These are phyloP conservation scores for Leptosphaerulina australis DNA, from an alignment of 2,329 filamentous ascomycete genomes.

Conservation along the genomic window DNA sequence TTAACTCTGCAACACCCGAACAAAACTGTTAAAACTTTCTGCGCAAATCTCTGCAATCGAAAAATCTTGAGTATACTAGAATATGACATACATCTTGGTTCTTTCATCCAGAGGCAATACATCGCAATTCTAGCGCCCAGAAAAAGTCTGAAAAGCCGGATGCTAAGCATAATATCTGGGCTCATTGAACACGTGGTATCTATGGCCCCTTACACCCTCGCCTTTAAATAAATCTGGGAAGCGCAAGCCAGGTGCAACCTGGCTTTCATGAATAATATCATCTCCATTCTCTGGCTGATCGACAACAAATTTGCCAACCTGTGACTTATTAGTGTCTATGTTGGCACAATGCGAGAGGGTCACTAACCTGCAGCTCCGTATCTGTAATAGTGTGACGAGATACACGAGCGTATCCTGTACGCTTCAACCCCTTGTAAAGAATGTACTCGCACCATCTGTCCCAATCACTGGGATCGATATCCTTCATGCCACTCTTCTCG, in stretches of 20 bases:
- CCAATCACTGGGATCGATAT: constrained; percentile 92
- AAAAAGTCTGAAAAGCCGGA: neutral
- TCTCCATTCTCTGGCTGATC: constrained; percentile 71
- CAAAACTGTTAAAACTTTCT: too few relatives aligned
- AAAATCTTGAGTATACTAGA: too few relatives aligned
- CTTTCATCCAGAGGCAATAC: neutral
- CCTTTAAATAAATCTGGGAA: constrained; percentile 88
- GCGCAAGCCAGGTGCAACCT: constrained; percentile 76
- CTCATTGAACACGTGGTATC: constrained; percentile 94
- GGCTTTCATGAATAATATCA: constrained; percentile 70
- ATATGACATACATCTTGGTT: neutral
- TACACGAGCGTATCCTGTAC: constrained; percentile 87
- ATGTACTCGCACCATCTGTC: constrained; percentile 99
- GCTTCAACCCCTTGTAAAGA: constrained; percentile 84
- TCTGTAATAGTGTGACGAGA: constrained; percentile 92
- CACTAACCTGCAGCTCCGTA: constrained; percentile 85
- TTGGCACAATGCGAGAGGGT: too few relatives aligned
- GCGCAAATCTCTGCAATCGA: too few relatives aligned
- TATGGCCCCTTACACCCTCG: constrained; percentile 83
- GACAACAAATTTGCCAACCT: constrained; percentile 89
- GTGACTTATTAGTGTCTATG: neutral
- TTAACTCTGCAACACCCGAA: too few relatives aligned
- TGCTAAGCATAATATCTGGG: constrained; percentile 44
- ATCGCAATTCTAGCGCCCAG: neutral
- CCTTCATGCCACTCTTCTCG: constrained; percentile 85